Conservation (phyloP, 306 rosid species). For the Malus domestica region ASM211411v1 NC_041794.1:7953001-7953500, state of each 20-base stretch:
- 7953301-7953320: conserved; percentile 75
- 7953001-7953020: background rate
- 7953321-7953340: conserved; percentile 81
- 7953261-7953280: conserved; percentile 7
- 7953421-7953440: conserved; percentile 84
- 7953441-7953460: conserved; percentile 86
- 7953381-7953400: conserved; percentile 75
- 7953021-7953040: background rate
- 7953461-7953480: conserved; percentile 41
- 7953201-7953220: conserved; percentile 10
- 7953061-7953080: background rate
- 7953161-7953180: background rate
- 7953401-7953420: conserved; percentile 81
- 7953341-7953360: conserved; percentile 72
- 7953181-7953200: conserved; percentile 1
- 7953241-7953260: conserved; percentile 6
- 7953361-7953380: conserved; percentile 66
- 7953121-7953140: background rate
- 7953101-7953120: background rate
- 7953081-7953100: background rate
- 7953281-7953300: conserved; percentile 41
- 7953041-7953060: background rate
- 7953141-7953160: background rate
- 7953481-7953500: background rate
- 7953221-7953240: background rate